These are phyloP conservation scores for Cicer yamashitae DNA, from an alignment of 306 rosid species.

Conservation along the genomic window DNA sequence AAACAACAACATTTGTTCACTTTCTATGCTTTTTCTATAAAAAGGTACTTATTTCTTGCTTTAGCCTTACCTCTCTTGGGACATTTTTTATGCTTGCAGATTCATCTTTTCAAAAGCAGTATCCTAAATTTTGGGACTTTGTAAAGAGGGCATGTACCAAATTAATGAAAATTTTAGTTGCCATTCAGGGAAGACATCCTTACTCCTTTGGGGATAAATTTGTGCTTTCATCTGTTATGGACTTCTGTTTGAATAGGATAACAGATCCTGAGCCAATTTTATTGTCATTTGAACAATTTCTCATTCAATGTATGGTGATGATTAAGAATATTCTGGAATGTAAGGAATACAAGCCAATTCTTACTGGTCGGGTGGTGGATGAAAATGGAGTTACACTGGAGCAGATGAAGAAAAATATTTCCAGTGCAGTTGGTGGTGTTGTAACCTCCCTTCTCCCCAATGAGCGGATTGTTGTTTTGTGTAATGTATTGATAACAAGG, in stretches of 20 bases:
- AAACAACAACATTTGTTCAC: slow-evolving; percentile 14
- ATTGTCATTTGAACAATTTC: slow-evolving; percentile 81
- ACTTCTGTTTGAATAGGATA: slow-evolving; percentile 87
- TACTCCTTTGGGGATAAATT: slow-evolving; percentile 84
- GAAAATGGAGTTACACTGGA: slow-evolving; percentile 79
- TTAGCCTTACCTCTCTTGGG: slow-evolving; percentile 32
- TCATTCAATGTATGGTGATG: slow-evolving; percentile 96
- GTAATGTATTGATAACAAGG: slow-evolving; percentile 86
- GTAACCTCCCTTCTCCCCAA: slow-evolving; percentile 81
- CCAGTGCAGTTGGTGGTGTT: slow-evolving; percentile 78
- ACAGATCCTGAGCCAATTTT: slow-evolving; percentile 80
- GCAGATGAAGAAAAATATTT: slow-evolving; percentile 83
- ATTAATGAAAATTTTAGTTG: slow-evolving; percentile 88
- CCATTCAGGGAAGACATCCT: slow-evolving; percentile 91
- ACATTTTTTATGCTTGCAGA: slow-evolving; percentile 58
- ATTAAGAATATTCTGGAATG: slow-evolving; percentile 89
- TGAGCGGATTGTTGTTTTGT: slow-evolving; percentile 74
- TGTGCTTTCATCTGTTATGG: slow-evolving; percentile 80
- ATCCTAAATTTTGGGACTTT: slow-evolving; percentile 83
- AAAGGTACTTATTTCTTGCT: slow-evolving; percentile 34
- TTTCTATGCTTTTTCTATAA: slow-evolving; percentile 24
- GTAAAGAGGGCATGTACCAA: slow-evolving; percentile 80
- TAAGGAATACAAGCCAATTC: slow-evolving; percentile 88
- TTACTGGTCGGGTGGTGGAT: slow-evolving; percentile 87
- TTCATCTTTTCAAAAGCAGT: slow-evolving; percentile 74